Base-by-base conservation (phyloP, 2,329 filamentous ascomycete species). In the Pseudogymnoascus sp. region DNA sequence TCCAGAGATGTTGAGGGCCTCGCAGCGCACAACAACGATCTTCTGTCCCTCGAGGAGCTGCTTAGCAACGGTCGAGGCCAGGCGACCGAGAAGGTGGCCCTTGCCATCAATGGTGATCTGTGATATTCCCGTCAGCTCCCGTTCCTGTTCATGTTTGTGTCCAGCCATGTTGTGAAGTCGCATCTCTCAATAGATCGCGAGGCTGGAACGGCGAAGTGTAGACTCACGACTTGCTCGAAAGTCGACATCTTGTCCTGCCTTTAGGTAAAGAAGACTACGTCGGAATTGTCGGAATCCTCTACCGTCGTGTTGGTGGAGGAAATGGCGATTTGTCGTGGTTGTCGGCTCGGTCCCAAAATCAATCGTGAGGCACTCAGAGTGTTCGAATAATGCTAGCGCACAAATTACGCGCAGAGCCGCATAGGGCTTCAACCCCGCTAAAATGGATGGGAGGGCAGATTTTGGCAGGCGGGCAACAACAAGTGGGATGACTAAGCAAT, bases 81-180 rank as follows among this genome's bases (percentile, higher is more conserved):
- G 88, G 81, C 95, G 93, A 86, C 95, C 95, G 81, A 99, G 92
- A 80, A 99, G 90, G 84, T 99, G 95, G 83, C 95, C 95, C 89
- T 99, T 99, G 91, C 93, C 95, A 88, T 99, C 95, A 80, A 99
- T 96, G 84, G 97, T 90, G 84, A 97, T 88, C 92, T 96, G 73
- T 61, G 24, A 38, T 61, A 42, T 61, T 37, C 59, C 59, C 59
- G 59, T 61, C 59, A 61, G 59, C 59, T 61, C 8, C 59, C 31
- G 19, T 37, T 3, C 21, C 59, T 42, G 33, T 31, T 59, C 16
- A 62, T 19, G 4, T 26, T 16, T 53, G 31, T 59, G 24, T 16
- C 7, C 7, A 56, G 50, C 50, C 50, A 56, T 13, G 50, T 56
- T 56, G 50, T 33, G 50, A 56, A 56, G 50, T 56, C 50, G 50